A percentile compares a stretch with the other conserved stretches of the same genome.
Evolutionary conservation across 1,284 basidiomycete species (phyloP).

Genomic region (Puccinia polysora): DNA sequence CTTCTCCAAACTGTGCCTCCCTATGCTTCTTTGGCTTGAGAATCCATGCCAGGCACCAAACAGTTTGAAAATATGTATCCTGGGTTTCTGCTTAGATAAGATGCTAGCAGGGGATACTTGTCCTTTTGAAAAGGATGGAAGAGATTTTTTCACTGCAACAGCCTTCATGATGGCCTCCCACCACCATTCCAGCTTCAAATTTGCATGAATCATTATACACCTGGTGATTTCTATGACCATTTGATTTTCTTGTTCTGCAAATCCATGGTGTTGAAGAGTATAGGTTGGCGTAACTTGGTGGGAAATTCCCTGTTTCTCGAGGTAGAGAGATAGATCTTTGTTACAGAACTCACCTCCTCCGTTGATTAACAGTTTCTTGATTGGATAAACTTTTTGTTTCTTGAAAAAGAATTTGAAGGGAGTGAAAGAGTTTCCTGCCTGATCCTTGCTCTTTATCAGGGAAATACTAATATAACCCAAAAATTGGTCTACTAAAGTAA

Average conservation of each 20-base stretch:
- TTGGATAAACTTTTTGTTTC: not conserved
- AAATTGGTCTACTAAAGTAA: too few species aligned
- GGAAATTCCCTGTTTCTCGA: not conserved
- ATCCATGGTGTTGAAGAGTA: not conserved
- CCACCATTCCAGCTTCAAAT: constrained; percentile 1
- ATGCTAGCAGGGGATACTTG: not conserved
- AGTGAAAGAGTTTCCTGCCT: too few species aligned
- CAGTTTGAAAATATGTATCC: not conserved
- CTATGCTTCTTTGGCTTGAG: not conserved
- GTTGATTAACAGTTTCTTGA: not conserved
- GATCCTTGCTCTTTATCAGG: too few species aligned
- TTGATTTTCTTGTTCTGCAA: not conserved
- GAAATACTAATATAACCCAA: too few species aligned
- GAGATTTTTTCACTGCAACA: not conserved
- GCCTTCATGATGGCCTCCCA: not conserved
- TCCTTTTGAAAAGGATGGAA: not conserved
- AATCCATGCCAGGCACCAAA: not conserved
- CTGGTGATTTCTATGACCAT: not conserved
- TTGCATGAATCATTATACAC: not conserved
- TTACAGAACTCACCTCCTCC: constrained; percentile 14
- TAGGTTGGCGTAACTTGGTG: not conserved
- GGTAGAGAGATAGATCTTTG: not conserved
- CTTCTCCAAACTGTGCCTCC: not conserved
- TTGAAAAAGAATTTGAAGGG: too few species aligned
- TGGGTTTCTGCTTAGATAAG: not conserved